Conservation (phyloP, 306 rosid species). For the Bauhinia variegata region DNA sequence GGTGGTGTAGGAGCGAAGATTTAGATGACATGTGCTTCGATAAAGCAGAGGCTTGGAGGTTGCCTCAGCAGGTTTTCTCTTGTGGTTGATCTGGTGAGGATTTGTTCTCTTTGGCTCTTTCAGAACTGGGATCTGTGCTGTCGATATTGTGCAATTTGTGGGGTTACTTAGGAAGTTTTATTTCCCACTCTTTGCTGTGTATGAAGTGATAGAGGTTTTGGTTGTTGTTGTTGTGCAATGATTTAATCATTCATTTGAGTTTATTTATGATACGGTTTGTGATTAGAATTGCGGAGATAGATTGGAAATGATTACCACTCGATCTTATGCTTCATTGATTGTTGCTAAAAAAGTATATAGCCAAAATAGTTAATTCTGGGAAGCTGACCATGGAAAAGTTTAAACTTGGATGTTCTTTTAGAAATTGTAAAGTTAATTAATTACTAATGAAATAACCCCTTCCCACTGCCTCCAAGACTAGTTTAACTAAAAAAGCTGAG, state of each 20-base stretch:
- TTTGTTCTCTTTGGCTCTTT: conserved; percentile 29
- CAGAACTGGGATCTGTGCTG: conserved; percentile 8
- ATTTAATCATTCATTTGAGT: conserved; percentile 18
- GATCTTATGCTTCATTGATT: neutral
- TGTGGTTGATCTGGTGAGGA: conserved; percentile 56
- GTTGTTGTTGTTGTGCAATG: conserved; percentile 3
- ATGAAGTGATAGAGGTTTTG: neutral
- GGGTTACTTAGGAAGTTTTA: neutral
- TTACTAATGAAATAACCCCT: too few species aligned
- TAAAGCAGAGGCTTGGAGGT: conserved; percentile 70
- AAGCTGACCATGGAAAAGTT: too few species aligned
- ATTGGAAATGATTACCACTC: conserved; percentile 1
- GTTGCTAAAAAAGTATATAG: neutral
- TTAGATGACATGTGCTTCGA: conserved; percentile 83
- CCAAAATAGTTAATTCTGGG: too few species aligned
- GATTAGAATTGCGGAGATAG: conserved; percentile 12
- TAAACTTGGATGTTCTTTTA: too few species aligned
- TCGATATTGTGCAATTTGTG: neutral
- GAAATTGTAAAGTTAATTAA: too few species aligned
- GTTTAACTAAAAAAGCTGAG: too few species aligned
- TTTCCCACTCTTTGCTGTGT: neutral
- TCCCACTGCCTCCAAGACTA: too few species aligned
- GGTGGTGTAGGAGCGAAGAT: conserved; percentile 78
- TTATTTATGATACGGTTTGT: conserved; percentile 3
- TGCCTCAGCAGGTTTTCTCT: conserved; percentile 80